These are phyloP conservation scores for Kwoniella mangroviensis DNA, from an alignment of 768 basidiomycete species.

Conservation along the genomic window DNA sequence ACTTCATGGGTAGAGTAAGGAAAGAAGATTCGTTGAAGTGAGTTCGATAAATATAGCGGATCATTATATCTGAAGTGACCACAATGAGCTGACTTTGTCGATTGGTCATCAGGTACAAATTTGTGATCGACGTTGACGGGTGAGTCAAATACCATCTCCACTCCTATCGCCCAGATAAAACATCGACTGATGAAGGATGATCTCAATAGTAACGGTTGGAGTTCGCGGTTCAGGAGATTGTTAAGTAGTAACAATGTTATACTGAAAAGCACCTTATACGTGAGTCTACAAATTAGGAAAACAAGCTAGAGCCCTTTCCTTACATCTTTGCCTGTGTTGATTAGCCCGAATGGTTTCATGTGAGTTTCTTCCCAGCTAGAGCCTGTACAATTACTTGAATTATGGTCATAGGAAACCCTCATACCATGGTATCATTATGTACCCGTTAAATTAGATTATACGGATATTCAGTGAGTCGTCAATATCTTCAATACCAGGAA, in stretches of 20 bases:
- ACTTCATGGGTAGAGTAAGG: constrained; percentile 40
- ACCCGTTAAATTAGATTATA: constrained; percentile 52
- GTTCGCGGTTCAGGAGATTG: constrained; percentile 46
- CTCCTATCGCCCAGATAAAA: not conserved
- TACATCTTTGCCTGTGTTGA: no score
- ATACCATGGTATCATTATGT: constrained; percentile 57
- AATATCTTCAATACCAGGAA: not conserved
- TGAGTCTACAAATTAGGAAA: constrained; percentile 22
- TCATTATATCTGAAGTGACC: no score
- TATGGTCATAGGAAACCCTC: constrained; percentile 33
- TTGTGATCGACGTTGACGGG: constrained; percentile 51
- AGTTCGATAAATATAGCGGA: not conserved
- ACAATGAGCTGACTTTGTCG: not conserved
- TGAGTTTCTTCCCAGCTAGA: constrained; percentile 14
- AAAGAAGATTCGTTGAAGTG: constrained; percentile 44
- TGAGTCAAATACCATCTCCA: constrained; percentile 14
- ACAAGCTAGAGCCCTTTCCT: no score
- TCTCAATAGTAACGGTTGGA: constrained; percentile 43
- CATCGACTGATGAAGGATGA: constrained; percentile 5
- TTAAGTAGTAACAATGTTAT: constrained; percentile 50
- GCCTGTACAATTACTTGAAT: not conserved
- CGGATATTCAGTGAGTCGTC: constrained; percentile 49
- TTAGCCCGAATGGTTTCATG: constrained; percentile 53
- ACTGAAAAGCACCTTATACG: constrained; percentile 51
- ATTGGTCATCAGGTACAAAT: constrained; percentile 40